Base-by-base conservation (phyloP, 2,329 filamentous ascomycete species). In the Xylogone sp. region DNA sequence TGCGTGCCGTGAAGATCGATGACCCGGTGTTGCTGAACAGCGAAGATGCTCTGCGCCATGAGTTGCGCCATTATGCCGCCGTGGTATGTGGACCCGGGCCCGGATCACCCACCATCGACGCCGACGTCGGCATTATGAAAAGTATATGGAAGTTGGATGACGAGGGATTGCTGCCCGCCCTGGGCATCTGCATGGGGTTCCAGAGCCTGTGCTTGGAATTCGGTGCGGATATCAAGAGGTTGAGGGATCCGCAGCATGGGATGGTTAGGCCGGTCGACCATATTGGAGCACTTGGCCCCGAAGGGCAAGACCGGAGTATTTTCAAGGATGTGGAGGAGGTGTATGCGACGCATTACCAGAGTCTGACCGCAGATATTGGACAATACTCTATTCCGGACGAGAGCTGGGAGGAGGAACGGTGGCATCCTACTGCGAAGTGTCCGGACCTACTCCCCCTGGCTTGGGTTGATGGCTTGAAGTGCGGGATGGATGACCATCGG, bases 41-140 rank as follows among this genome's bases (percentile, higher is more conserved):
- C n/a, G 69, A 63, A 21, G 53, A 62, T 12, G 72, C 72, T 34
- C 75, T 83, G 59, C 71, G 77, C 27, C 68, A 71, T 48, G 73
- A 79, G 56, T 71, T 86, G 10, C 61, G 69, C 31, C 71, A 76
- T 42, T 96, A 92, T 66, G 86, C 93, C 68, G 94, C 90, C 42
- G 83, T 97, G 20, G 87, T 97, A 46, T 88, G 90, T 57, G 93
- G 94, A 0, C 94, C 94, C 1, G 94, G 94, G 0, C 94, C 94
- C 1, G 94, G 94, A 9, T 84, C 89, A 62, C 90, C 93, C 0
- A 78, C 78, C 44, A 79, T 82, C 52, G 69, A 80, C 7, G 71
- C 74, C n/a, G 93, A 97, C 68, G 84, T 96, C 34, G 94, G 94
- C 9, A 77, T 94, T 42, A 94, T 96, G 73, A 77, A 75, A 50